phyloP scores from a whole-genome alignment of 2,329 filamentous ascomycete genomes.

The Cadophora sp. region DNA sequence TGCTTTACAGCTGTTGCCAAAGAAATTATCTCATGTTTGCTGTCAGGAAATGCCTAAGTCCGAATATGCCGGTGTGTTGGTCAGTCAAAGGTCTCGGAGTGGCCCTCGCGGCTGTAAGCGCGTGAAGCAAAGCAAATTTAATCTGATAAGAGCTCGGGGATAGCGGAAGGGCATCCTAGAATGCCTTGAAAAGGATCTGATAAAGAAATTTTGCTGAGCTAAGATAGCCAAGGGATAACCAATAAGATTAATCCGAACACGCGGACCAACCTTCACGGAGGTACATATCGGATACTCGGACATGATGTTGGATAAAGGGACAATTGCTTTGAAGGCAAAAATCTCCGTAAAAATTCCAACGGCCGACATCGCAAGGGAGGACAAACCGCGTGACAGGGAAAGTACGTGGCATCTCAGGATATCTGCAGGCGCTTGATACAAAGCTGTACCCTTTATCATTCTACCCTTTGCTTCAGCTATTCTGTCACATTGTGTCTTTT shows the following conservation, averaged over 20 bases:
- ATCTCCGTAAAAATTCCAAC: neutral
- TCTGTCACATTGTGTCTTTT: neutral
- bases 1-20: neutral
- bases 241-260: slow-evolving; percentile 8
- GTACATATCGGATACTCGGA: neutral
- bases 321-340: neutral
- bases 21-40: neutral
- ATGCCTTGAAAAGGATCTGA: slow-evolving; percentile 13
- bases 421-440: neutral
- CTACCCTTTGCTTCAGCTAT: neutral
- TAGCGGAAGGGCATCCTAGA: neutral
- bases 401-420: too few relatives aligned
- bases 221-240: slow-evolving; percentile 11
- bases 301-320: neutral
- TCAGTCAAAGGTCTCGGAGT: slow-evolving; percentile 9
- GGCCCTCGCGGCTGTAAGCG: slow-evolving; percentile 11
- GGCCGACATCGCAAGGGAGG: neutral
- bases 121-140: neutral
- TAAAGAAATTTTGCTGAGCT: slow-evolving; percentile 16
- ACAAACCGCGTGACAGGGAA: too few relatives aligned
- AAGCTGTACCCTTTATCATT: neutral
- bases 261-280: too few relatives aligned
- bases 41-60: neutral
- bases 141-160: slow-evolving; percentile 15
- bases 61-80: neutral